Conservation (phyloP, 2,329 filamentous ascomycete genomes). For the Epichloe sp. region DNA sequence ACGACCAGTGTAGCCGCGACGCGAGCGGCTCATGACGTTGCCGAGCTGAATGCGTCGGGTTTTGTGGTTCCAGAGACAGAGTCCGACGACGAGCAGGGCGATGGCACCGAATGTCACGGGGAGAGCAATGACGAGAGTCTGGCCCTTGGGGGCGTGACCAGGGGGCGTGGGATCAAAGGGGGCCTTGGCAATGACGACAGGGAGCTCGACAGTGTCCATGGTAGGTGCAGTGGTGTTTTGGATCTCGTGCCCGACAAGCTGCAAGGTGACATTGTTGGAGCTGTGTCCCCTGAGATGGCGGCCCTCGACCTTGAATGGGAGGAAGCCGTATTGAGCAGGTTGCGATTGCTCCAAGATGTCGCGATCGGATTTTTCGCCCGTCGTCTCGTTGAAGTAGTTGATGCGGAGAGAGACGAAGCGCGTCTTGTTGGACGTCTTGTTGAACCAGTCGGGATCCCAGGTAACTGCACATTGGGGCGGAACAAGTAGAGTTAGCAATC, state of each 20-base stretch:
- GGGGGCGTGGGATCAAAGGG: conserved; percentile 25
- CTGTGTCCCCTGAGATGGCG: conserved; percentile 11
- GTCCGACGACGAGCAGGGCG: conserved; percentile 35
- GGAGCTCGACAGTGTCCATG: conserved; percentile 28
- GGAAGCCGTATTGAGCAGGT: conserved; percentile 33
- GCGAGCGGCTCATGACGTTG: conserved; percentile 35
- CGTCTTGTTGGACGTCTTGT: conserved; percentile 22
- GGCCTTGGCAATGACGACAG: conserved; percentile 21
- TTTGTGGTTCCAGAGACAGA: conserved; percentile 43
- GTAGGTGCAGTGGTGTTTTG: conserved; percentile 20
- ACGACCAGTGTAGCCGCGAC: conserved; percentile 31
- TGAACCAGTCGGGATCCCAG: conserved; percentile 42
- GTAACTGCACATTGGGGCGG: conserved; percentile 28
- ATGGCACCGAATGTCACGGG: conserved; percentile 36
- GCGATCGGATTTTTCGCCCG: conserved; percentile 24
- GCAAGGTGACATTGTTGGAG: conserved; percentile 34
- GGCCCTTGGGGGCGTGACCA: conserved; percentile 19
- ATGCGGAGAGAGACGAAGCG: conserved; percentile 23
- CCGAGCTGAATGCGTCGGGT: conserved; percentile 36
- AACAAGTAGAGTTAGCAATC: not conserved
- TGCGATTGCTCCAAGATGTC: conserved; percentile 19
- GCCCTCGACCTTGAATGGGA: conserved; percentile 29
- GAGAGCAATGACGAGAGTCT: conserved; percentile 38
- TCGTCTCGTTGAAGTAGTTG: conserved; percentile 26
- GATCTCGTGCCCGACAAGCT: conserved; percentile 23